Evolutionary conservation across 148 eudicot species (phyloP).

Genomic region (Silene conica): DNA sequence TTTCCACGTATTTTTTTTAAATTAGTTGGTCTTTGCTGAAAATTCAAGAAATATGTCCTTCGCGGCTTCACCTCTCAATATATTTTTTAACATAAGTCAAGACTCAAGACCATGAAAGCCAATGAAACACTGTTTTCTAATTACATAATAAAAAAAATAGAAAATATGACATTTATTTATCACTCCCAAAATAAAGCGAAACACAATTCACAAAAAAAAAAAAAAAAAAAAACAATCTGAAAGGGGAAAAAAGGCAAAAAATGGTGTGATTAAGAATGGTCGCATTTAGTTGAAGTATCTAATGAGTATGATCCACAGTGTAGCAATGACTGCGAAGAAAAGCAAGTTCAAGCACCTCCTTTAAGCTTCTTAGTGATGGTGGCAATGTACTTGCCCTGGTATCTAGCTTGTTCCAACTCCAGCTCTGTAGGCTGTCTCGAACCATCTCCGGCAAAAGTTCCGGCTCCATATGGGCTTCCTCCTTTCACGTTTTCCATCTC

Average conservation of each 20-base stretch:
- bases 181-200: not conserved
- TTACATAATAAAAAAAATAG: not conserved
- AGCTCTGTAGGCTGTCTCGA: slow-evolving; percentile 79
- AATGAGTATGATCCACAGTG: slow-evolving; percentile 16
- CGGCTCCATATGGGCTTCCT: slow-evolving; percentile 94
- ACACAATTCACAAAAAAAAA: not conserved
- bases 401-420: slow-evolving; percentile 67
- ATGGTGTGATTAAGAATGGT: slow-evolving; percentile 9
- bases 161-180: slow-evolving; percentile 6
- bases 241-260: not conserved
- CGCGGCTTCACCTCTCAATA: no score
- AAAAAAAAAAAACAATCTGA: not conserved
- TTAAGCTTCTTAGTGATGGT: slow-evolving; percentile 75
- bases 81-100: no score
- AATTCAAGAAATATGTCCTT: no score
- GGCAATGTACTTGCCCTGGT: slow-evolving; percentile 78
- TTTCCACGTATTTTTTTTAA: no score
- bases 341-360: slow-evolving; percentile 32
- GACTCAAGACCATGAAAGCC: no score
- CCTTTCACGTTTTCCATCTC: slow-evolving; percentile 88
- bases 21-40: no score
- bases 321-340: not conserved
- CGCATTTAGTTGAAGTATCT: not conserved
- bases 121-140: not conserved
- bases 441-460: slow-evolving; percentile 84